These are phyloP conservation scores for Polyporus arcularius DNA, from an alignment of 768 basidiomycete species.

Conservation along the genomic window DNA sequence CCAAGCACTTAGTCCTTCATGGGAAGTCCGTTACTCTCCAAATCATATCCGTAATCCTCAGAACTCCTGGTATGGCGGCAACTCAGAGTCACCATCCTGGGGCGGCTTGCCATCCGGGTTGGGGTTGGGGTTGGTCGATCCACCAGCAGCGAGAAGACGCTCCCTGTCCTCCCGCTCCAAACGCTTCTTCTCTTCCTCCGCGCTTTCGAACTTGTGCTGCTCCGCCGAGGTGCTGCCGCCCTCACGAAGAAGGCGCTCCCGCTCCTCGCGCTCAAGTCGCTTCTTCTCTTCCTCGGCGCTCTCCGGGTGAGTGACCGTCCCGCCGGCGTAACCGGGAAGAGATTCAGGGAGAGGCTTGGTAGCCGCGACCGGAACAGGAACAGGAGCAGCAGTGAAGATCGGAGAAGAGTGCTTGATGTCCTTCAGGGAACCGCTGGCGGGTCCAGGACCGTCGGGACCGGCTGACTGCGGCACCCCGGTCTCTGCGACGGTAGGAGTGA, in stretches of 20 bases:
- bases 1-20: too few relatives aligned
- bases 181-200: constrained; percentile 69
- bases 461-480: constrained; percentile 73
- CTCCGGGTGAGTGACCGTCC: constrained; percentile 33
- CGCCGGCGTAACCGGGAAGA: constrained; percentile 1
- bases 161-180: constrained; percentile 55
- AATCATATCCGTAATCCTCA: constrained; percentile 10
- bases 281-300: constrained; percentile 67
- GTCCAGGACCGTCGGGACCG: constrained; percentile 61
- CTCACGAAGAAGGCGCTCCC: constrained; percentile 43
- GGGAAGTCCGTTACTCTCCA: too few relatives aligned
- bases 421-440: constrained; percentile 62
- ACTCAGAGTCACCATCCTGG: constrained; percentile 33
- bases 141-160: constrained; percentile 37
- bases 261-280: constrained; percentile 49
- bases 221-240: constrained; percentile 2
- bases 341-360: constrained; percentile 24
- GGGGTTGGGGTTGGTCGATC: constrained; percentile 3
- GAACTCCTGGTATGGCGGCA: constrained; percentile 48
- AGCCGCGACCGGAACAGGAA: constrained; percentile 4
- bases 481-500: constrained; percentile 70
- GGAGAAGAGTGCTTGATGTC: constrained; percentile 40
- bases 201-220: constrained; percentile 45
- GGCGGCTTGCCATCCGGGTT: constrained; percentile 14
- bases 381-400: not conserved